Percentiles rank a stretch among this genome's conserved stretches.
phyloP scores from a whole-genome alignment of 148 eudicot species.

The Camellia lanceoleosa region DNA sequence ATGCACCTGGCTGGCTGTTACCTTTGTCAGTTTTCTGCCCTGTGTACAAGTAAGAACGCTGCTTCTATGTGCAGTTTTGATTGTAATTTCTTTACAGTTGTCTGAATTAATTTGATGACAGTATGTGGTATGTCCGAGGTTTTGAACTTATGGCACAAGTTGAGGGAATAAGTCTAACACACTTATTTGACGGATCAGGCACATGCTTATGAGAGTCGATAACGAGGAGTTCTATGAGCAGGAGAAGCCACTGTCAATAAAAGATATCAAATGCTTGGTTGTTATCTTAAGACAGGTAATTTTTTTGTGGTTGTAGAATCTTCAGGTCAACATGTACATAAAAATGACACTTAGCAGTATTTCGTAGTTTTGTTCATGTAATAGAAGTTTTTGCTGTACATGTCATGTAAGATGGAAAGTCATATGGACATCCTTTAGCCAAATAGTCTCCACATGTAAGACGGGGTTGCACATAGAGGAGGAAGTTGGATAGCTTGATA shows the following conservation, averaged over 20 bases:
- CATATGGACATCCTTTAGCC: background rate
- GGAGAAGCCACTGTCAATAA: constrained; percentile 81
- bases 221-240: constrained; percentile 97
- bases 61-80: background rate
- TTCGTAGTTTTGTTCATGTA: background rate
- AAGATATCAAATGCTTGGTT: constrained; percentile 80
- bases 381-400: background rate
- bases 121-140: background rate
- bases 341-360: background rate
- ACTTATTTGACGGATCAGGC: constrained; percentile 47
- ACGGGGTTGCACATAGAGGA: no score
- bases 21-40: constrained; percentile 97
- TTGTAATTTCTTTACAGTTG: background rate
- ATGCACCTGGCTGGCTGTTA: constrained; percentile 90
- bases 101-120: background rate
- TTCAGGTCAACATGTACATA: background rate
- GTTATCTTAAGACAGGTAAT: constrained; percentile 86
- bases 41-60: constrained; percentile 72
- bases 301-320: background rate
- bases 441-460: background rate
- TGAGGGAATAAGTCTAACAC: background rate
- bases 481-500: no score
- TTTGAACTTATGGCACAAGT: background rate
- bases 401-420: constrained; percentile 1
- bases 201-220: constrained; percentile 96